phyloP scores from a whole-genome alignment of 164 flowering plant genomes.

The Tetracentron sinense region DNA sequence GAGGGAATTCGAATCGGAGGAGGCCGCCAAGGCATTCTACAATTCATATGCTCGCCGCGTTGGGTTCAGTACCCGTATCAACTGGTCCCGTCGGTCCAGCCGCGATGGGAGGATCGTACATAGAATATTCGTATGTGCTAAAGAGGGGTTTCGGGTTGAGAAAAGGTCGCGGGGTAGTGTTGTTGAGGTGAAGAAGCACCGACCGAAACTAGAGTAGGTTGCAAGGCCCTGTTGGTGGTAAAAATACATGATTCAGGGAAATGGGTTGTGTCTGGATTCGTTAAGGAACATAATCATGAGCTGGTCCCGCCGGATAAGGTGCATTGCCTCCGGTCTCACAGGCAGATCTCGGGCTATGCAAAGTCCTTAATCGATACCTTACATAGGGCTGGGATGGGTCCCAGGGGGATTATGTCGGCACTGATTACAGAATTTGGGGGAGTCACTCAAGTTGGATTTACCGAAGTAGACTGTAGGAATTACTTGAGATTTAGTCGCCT shows the following conservation, averaged over 20 bases:
- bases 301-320: slow-evolving; percentile 8
- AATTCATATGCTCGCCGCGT: slow-evolving; percentile 11
- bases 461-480: neutral
- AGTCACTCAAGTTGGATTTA: neutral
- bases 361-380: neutral
- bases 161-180: neutral
- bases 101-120: slow-evolving; percentile 12
- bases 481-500: slow-evolving; percentile 22
- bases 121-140: slow-evolving; percentile 11
- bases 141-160: slow-evolving; percentile 14
- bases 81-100: slow-evolving; percentile 6
- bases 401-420: neutral
- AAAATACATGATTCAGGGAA: slow-evolving; percentile 14
- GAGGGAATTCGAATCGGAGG: slow-evolving; percentile 11
- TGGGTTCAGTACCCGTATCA: slow-evolving; percentile 16
- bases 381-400: neutral
- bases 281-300: slow-evolving; percentile 17
- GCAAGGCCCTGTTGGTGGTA: slow-evolving; percentile 19
- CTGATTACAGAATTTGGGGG: neutral
- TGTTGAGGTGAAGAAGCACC: neutral
- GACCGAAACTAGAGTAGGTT: slow-evolving; percentile 19
- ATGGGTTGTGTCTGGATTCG: slow-evolving; percentile 20
- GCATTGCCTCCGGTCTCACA: slow-evolving; percentile 9
- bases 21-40: slow-evolving; percentile 16
- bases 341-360: neutral